phyloP scores from a whole-genome alignment of 768 basidiomycete genomes.

The Crassisporium funariophilum region DNA sequence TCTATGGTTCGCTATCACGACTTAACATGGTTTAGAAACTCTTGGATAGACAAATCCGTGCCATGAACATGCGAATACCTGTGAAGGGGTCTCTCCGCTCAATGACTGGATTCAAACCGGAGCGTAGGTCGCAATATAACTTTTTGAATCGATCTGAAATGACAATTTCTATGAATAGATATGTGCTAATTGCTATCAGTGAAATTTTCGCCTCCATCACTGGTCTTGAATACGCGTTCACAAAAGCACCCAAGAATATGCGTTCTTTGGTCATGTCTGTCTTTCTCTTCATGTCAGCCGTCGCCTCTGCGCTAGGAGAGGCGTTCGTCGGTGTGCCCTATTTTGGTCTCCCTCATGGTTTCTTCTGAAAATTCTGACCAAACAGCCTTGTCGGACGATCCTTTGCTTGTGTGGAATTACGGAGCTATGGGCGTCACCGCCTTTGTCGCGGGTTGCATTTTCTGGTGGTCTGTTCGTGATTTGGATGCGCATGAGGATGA shows the following conservation, averaged over 20 bases:
- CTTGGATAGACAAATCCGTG: slow-evolving; percentile 46
- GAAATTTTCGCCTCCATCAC: slow-evolving; percentile 86
- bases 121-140: no score
- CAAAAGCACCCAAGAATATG: slow-evolving; percentile 90
- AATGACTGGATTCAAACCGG: slow-evolving; percentile 81
- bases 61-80: slow-evolving; percentile 55
- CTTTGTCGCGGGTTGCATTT: slow-evolving; percentile 51
- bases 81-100: slow-evolving; percentile 55
- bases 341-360: no score
- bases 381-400: slow-evolving; percentile 65
- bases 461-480: slow-evolving; percentile 55
- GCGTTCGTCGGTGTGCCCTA: slow-evolving; percentile 66
- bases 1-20: slow-evolving; percentile 28
- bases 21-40: not conserved
- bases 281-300: slow-evolving; percentile 60
- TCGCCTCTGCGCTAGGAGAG: slow-evolving; percentile 66
- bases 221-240: slow-evolving; percentile 86
- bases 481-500: slow-evolving; percentile 66
- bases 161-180: no score
- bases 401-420: slow-evolving; percentile 79
- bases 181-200: slow-evolving; percentile 66
- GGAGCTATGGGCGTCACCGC: slow-evolving; percentile 58
- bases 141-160: no score
- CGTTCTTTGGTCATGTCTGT: slow-evolving; percentile 79
- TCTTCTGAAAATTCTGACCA: slow-evolving; percentile 1